Conservation (phyloP, 1,139 yeast genomes). For the Pichia sp. region DNA sequence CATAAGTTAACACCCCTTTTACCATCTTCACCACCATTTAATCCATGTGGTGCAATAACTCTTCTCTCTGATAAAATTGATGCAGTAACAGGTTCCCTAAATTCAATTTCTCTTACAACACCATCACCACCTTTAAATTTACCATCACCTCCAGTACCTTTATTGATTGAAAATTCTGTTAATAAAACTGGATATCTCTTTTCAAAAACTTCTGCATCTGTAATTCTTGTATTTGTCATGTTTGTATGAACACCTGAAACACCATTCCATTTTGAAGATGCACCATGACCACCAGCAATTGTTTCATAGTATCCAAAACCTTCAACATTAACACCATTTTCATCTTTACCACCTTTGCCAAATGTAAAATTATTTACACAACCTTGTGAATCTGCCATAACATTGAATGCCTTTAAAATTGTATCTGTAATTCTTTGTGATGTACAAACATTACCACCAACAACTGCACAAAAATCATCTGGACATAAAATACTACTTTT, state of each 20-base stretch:
- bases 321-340: constrained; percentile 27
- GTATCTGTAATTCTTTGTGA: constrained; percentile 40
- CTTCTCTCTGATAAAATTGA: constrained; percentile 33
- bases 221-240: constrained; percentile 37
- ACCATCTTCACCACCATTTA: constrained; percentile 35
- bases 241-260: constrained; percentile 40
- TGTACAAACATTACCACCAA: constrained; percentile 44
- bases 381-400: constrained; percentile 40
- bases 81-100: constrained; percentile 28
- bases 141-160: constrained; percentile 30
- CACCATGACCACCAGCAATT: constrained; percentile 21
- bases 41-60: constrained; percentile 32
- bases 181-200: constrained; percentile 33
- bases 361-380: constrained; percentile 39
- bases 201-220: constrained; percentile 34
- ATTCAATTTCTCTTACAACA: constrained; percentile 32
- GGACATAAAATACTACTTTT: constrained; percentile 36
- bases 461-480: constrained; percentile 38
- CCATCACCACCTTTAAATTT: constrained; percentile 32
- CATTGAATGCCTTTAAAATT: constrained; percentile 37
- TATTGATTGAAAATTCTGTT: constrained; percentile 28
- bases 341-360: constrained; percentile 36
- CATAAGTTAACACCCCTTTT: constrained; percentile 34
- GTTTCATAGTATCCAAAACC: constrained; percentile 44
- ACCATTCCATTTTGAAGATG: constrained; percentile 17